These are phyloP conservation scores for Elsinoe arachidis DNA, from an alignment of 2,329 filamentous ascomycete genomes.

Conservation along the genomic window DNA sequence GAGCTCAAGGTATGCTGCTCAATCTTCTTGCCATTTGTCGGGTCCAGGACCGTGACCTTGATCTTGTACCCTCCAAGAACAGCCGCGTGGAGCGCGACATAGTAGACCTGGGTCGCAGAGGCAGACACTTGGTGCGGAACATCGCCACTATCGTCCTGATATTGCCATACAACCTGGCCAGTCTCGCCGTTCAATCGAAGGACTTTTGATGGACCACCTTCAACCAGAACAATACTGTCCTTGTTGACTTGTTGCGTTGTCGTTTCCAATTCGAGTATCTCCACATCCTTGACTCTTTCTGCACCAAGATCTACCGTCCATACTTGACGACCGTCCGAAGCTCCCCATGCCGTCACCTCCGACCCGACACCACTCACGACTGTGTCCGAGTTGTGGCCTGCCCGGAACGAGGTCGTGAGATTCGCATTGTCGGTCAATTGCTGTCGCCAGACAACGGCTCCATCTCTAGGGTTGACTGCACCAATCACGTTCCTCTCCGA, in stretches of 20 bases:
- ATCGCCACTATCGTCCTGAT: slow-evolving; percentile 59
- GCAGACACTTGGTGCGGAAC: slow-evolving; percentile 66
- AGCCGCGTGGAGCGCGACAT: slow-evolving; percentile 63
- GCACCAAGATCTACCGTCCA: slow-evolving; percentile 61
- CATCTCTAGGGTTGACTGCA: slow-evolving; percentile 81
- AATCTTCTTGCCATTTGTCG: slow-evolving; percentile 59
- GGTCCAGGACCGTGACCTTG: slow-evolving; percentile 66
- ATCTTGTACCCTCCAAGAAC: slow-evolving; percentile 63
- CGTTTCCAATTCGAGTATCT: slow-evolving; percentile 65
- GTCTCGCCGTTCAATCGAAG: slow-evolving; percentile 63
- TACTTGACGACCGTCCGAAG: slow-evolving; percentile 65
- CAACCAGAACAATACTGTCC: slow-evolving; percentile 63
- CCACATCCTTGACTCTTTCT: slow-evolving; percentile 55
- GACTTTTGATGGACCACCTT: slow-evolving; percentile 50
- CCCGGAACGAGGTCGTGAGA: slow-evolving; percentile 41
- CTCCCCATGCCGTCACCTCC: slow-evolving; percentile 73
- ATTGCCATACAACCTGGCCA: slow-evolving; percentile 72
- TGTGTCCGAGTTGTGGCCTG: slow-evolving; percentile 70
- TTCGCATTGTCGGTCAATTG: slow-evolving; percentile 43
- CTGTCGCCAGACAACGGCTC: slow-evolving; percentile 80
- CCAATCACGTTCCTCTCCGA: slow-evolving; percentile 77
- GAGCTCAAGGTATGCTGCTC: slow-evolving; percentile 64
- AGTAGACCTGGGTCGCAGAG: slow-evolving; percentile 61
- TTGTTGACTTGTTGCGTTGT: slow-evolving; percentile 39
- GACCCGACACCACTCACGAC: slow-evolving; percentile 64